phyloP scores from a whole-genome alignment of 2,329 filamentous ascomycete genomes.

The Ophiostoma pallidulum region DNA sequence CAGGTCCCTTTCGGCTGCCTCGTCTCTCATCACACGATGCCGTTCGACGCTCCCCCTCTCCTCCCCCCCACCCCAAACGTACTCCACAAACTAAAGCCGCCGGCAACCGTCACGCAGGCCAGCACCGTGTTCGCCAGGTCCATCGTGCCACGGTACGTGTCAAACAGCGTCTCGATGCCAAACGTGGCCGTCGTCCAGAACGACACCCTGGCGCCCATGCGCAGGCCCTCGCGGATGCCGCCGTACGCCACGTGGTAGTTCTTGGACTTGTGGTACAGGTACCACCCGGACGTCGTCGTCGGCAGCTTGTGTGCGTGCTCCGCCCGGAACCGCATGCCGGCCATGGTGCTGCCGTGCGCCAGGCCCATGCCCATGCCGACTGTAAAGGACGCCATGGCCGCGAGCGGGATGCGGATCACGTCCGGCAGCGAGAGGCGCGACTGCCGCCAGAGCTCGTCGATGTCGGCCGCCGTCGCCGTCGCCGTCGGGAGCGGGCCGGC shows the following conservation, averaged over 20 bases:
- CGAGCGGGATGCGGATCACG: conserved; percentile 55
- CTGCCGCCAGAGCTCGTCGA: conserved; percentile 25
- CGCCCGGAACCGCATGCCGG: conserved; percentile 78
- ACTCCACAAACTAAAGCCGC: conserved; percentile 82
- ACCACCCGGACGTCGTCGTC: conserved; percentile 77
- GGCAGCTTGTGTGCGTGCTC: conserved; percentile 95
- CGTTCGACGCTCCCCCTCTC: no score
- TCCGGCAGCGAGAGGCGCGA: conserved; percentile 55
- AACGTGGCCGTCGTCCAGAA: conserved; percentile 71
- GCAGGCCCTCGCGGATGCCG: conserved; percentile 67
- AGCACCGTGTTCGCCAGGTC: conserved; percentile 76
- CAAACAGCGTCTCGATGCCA: conserved; percentile 74
- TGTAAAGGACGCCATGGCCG: conserved; percentile 52
- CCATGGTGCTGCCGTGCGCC: conserved; percentile 61
- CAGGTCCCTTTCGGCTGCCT: neutral
- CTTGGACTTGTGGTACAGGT: conserved; percentile 97
- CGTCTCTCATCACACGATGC: neutral
- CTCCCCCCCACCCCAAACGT: conserved; percentile 27
- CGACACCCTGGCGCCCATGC: conserved; percentile 61
- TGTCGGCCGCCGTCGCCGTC: neutral
- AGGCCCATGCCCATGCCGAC: conserved; percentile 64
- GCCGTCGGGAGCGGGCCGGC: no score
- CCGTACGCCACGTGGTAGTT: conserved; percentile 80
- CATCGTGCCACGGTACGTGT: conserved; percentile 57
- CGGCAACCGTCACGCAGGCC: conserved; percentile 75